Percentiles rank a stretch among this genome's conserved stretches.
Conservation (phyloP, 2,329 filamentous ascomycete genomes). For the Penicillium expansum region DNA sequence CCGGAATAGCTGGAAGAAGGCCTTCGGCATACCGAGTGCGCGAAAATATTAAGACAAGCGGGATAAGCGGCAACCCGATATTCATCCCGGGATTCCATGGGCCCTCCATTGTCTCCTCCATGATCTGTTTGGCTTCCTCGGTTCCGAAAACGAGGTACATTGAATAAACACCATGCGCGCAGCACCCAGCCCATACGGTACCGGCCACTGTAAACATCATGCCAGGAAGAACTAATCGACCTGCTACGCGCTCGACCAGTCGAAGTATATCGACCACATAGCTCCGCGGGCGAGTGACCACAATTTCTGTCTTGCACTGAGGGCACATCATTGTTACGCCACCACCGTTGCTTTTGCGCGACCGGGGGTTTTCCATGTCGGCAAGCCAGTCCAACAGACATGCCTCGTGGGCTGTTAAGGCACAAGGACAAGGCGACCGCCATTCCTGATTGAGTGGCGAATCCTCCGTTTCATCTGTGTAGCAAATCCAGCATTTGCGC, state of each 20-base stretch:
- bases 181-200: conserved; percentile 52
- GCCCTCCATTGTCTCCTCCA: conserved; percentile 42
- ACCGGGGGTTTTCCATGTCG: conserved; percentile 70
- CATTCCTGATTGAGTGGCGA: conserved; percentile 61
- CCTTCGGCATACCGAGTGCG: conserved; percentile 63
- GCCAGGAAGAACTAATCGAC: conserved; percentile 62
- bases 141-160: conserved; percentile 65
- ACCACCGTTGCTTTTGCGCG: conserved; percentile 49
- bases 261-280: conserved; percentile 67
- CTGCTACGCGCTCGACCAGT: conserved; percentile 56
- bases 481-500: conserved; percentile 67
- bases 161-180: conserved; percentile 60
- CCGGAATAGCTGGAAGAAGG: conserved; percentile 61
- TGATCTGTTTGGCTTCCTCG: conserved; percentile 57
- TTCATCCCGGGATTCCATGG: conserved; percentile 52
- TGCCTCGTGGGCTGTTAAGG: conserved; percentile 82
- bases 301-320: conserved; percentile 81
- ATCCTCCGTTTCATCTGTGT: conserved; percentile 64
- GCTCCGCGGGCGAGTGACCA: conserved; percentile 71
- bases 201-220: conserved; percentile 53
- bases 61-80: conserved; percentile 65
- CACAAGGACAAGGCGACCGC: conserved; percentile 88
- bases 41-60: conserved; percentile 65
- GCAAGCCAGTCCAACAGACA: conserved; percentile 91
- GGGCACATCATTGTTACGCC: conserved; percentile 72